A percentile compares a stretch with the other conserved stretches of the same genome.
Conservation (phyloP, 2,329 filamentous ascomycete species). For the Stachybotrys chlorohalonatus region DNA sequence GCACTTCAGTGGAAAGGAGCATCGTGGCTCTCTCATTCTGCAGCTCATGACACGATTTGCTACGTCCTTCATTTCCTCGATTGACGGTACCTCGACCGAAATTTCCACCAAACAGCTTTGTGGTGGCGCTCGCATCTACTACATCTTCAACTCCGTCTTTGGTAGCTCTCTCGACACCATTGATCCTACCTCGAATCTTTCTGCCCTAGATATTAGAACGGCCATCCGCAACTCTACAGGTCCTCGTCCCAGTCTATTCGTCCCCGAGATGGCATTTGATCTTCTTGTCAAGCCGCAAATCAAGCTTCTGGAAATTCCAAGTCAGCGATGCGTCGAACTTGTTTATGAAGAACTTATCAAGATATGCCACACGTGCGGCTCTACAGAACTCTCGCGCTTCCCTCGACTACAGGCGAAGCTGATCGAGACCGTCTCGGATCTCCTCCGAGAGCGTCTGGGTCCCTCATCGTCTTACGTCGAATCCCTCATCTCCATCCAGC, state of each 20-base stretch:
- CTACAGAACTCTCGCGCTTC: constrained; percentile 84
- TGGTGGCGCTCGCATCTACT: constrained; percentile 91
- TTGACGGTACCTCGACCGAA: constrained; percentile 95
- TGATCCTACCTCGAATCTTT: constrained; percentile 91
- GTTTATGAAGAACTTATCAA: constrained; percentile 99
- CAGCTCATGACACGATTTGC: constrained; percentile 98
- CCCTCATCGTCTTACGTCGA: constrained; percentile 88
- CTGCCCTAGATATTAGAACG: constrained; percentile 88
- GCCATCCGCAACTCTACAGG: constrained; percentile 98
- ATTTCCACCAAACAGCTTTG: constrained; percentile 98
- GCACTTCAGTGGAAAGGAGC: constrained; percentile 95
- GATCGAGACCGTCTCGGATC: constrained; percentile 95
- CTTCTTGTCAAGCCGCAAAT: constrained; percentile 97
- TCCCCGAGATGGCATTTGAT: constrained; percentile 96
- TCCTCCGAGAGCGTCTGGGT: constrained; percentile 83
- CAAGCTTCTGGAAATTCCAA: constrained; percentile 88
- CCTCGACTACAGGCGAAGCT: constrained; percentile 91
- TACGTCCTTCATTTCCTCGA: constrained; percentile 95
- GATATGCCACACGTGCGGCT: constrained; percentile 97
- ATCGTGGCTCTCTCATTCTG: constrained; percentile 86
- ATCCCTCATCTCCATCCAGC: constrained; percentile 92
- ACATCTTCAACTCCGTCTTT: constrained; percentile 98
- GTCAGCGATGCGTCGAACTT: constrained; percentile 92
- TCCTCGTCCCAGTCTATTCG: constrained; percentile 88
- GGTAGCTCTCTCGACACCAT: constrained; percentile 94